phyloP scores from a whole-genome alignment of 768 basidiomycete genomes.

The Pholiota microspora region DNA sequence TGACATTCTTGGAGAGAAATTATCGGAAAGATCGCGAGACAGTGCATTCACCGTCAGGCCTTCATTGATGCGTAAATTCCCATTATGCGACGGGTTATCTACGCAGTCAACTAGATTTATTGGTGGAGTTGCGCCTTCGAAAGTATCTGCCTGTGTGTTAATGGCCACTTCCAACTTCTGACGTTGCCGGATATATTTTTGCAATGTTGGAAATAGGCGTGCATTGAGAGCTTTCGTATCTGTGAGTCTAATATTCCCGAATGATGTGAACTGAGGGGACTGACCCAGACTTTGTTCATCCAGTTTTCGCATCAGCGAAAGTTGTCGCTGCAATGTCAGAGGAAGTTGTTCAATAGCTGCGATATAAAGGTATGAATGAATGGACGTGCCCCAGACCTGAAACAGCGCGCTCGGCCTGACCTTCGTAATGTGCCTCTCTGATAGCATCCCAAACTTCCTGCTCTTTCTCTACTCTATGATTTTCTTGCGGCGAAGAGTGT shows the following conservation, averaged over 20 bases:
- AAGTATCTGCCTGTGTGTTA: constrained; percentile 1
- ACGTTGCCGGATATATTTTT: constrained; percentile 40
- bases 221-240: constrained; percentile 27
- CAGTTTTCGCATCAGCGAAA: constrained; percentile 67
- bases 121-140: neutral
- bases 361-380: no score
- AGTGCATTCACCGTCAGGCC: neutral
- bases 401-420: constrained; percentile 31
- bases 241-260: neutral
- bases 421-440: constrained; percentile 79
- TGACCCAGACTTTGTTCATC: constrained; percentile 64
- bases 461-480: constrained; percentile 44
- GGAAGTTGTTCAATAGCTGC: constrained; percentile 80
- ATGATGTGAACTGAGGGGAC: constrained; percentile 9
- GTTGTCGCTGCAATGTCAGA: constrained; percentile 68
- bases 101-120: neutral
- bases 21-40: neutral
- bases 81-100: neutral
- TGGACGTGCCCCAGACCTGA: neutral
- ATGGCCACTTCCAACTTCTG: constrained; percentile 13
- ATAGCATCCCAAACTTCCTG: constrained; percentile 71
- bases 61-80: neutral
- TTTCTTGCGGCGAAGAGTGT: constrained; percentile 16
- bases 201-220: constrained; percentile 42
- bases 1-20: constrained; percentile 7